phyloP scores from a whole-genome alignment of 495 filamentous ascomycete genomes.

The Melanomma pulvis-pyrius region DNA sequence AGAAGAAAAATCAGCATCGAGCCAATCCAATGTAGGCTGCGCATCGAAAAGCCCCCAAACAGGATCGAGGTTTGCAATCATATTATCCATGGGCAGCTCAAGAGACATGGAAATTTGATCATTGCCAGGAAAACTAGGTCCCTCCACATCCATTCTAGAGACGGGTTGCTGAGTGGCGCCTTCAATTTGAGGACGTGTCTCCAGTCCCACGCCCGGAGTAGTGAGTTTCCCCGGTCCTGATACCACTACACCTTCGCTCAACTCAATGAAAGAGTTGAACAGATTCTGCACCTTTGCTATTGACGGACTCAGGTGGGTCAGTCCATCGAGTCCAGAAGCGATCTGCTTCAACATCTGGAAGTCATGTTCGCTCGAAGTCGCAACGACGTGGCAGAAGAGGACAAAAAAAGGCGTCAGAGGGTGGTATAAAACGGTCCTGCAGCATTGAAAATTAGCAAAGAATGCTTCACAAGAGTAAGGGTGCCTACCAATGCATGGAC shows the following conservation, averaged over 20 bases:
- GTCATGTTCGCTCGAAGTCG: not conserved
- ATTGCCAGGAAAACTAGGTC: not conserved
- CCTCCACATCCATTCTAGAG: not conserved
- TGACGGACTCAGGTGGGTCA: not conserved
- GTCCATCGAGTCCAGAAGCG: not conserved
- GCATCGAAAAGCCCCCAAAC: not conserved
- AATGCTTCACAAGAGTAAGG: not conserved
- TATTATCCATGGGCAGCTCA: not conserved
- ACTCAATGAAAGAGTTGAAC: not conserved
- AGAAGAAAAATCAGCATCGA: not conserved
- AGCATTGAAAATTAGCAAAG: not conserved
- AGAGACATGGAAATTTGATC: not conserved
- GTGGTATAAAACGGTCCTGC: not conserved
- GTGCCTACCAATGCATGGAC: not conserved
- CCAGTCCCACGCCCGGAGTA: no score
- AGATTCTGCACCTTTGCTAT: not conserved
- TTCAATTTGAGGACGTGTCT: no score
- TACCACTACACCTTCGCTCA: not conserved
- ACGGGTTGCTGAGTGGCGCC: no score
- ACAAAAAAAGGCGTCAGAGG: not conserved
- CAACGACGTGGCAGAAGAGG: not conserved
- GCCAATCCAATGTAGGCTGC: slow-evolving; percentile 1
- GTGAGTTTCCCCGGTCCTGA: not conserved
- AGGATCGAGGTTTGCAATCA: not conserved
- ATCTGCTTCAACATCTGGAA: not conserved